These are phyloP conservation scores for Hirschfeldia incana DNA, from an alignment of 345 rosid genomes.

Conservation along the genomic window DNA sequence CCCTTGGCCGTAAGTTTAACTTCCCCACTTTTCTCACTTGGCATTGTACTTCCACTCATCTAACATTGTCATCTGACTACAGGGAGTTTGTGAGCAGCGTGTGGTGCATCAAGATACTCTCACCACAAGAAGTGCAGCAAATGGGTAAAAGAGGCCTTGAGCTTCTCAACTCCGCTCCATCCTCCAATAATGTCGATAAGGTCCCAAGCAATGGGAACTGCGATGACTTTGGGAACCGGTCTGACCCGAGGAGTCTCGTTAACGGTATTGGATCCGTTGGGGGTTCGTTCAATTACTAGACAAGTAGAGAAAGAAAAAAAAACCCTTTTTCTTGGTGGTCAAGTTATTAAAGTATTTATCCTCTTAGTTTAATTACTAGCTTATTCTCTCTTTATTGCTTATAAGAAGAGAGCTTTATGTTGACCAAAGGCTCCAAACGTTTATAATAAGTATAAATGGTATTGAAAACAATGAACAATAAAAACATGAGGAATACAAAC, in stretches of 20 bases:
- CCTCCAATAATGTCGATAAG: constrained; percentile 50
- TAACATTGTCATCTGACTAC: constrained; percentile 7
- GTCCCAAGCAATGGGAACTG: constrained; percentile 68
- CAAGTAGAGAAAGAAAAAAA: neutral
- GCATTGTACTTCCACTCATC: neutral
- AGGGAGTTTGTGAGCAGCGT: constrained; percentile 97
- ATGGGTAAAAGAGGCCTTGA: constrained; percentile 89
- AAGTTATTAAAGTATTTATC: constrained; percentile 23
- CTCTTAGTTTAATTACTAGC: constrained; percentile 31
- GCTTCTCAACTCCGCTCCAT: constrained; percentile 69
- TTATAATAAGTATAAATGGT: neutral
- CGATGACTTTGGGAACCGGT: constrained; percentile 70
- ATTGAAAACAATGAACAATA: neutral
- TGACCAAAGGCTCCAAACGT: neutral
- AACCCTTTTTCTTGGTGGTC: neutral
- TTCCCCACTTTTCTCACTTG: neutral
- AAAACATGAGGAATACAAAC: no score
- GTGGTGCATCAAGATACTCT: constrained; percentile 92
- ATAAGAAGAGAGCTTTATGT: constrained; percentile 7
- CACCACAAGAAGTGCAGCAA: constrained; percentile 89
- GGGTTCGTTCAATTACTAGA: constrained; percentile 41
- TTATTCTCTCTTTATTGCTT: constrained; percentile 27
- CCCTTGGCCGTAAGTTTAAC: constrained; percentile 94
- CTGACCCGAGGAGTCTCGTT: constrained; percentile 76
- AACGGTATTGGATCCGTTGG: constrained; percentile 77